A percentile compares a stretch with the other conserved stretches of the same genome.
Conservation (phyloP, 1,139 yeast genomes). For the Torulaspora pretoriensis region DNA sequence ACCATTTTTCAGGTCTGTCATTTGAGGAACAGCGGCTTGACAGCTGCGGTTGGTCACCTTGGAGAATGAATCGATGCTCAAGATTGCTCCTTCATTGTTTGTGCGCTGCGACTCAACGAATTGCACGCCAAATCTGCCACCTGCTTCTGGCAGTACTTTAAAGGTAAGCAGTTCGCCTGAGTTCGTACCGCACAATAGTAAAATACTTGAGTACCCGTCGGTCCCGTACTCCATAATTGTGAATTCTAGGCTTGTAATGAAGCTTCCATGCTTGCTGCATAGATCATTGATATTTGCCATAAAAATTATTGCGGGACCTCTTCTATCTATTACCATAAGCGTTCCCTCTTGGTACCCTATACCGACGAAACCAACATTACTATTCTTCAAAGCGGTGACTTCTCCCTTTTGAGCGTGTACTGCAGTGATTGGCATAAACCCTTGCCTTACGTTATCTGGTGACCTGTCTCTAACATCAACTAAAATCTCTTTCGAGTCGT, state of each 20-base stretch:
- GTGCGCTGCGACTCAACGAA: constrained; percentile 50
- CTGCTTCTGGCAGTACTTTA: constrained; percentile 61
- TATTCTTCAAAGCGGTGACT: constrained; percentile 61
- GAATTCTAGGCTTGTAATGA: constrained; percentile 64
- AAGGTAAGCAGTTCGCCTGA: constrained; percentile 68
- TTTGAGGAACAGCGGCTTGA: constrained; percentile 55
- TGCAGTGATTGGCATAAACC: constrained; percentile 68
- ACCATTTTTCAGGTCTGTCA: constrained; percentile 62
- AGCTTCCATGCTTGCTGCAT: constrained; percentile 30
- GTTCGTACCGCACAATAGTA: constrained; percentile 74
- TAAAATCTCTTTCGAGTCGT: constrained; percentile 28
- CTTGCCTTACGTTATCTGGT: constrained; percentile 48
- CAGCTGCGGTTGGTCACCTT: constrained; percentile 58
- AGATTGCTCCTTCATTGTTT: constrained; percentile 47
- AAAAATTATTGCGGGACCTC: constrained; percentile 79
- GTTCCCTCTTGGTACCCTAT: constrained; percentile 76
- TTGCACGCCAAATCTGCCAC: constrained; percentile 65
- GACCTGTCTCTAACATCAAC: constrained; percentile 39
- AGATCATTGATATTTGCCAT: constrained; percentile 41
- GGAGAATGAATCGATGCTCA: constrained; percentile 56
- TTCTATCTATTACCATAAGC: constrained; percentile 68
- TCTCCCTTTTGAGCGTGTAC: constrained; percentile 45
- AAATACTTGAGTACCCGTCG: constrained; percentile 66
- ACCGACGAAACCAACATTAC: constrained; percentile 82
- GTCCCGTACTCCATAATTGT: constrained; percentile 61